phyloP scores from a whole-genome alignment of 2,329 filamentous ascomycete species.

The Trichophyton schoenleinii region DNA sequence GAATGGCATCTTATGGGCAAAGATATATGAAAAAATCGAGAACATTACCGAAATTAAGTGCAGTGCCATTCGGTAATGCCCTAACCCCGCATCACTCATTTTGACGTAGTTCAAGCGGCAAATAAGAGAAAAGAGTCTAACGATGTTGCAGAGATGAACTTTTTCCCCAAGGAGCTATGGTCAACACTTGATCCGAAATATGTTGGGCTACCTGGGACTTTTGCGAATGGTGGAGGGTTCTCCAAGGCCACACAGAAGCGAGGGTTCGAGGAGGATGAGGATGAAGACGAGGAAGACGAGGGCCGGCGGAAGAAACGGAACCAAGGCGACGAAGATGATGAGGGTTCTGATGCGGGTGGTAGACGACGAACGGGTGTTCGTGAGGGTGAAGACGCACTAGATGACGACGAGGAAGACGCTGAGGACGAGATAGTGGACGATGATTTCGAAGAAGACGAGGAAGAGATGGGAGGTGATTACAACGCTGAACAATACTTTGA shows the following conservation, averaged over 20 bases:
- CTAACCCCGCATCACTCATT: background rate
- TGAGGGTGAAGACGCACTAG: constrained; percentile 30
- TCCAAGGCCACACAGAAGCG: constrained; percentile 20
- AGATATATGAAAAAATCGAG: constrained; percentile 46
- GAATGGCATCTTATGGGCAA: constrained; percentile 48
- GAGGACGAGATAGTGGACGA: constrained; percentile 45
- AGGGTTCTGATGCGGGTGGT: constrained; percentile 20
- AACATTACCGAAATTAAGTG: constrained; percentile 42
- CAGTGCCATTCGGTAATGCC: constrained; percentile 42
- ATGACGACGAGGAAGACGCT: constrained; percentile 36
- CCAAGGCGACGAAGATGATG: constrained; percentile 24
- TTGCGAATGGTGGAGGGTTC: constrained; percentile 20
- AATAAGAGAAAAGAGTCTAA: background rate
- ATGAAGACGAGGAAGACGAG: constrained; percentile 16
- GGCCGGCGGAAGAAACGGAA: constrained; percentile 21
- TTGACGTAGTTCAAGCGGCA: too few relatives aligned
- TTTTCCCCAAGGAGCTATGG: constrained; percentile 49
- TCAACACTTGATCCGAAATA: constrained; percentile 38
- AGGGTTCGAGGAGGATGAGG: constrained; percentile 37
- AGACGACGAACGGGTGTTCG: constrained; percentile 26
- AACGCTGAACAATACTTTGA: constrained; percentile 54
- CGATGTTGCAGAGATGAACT: constrained; percentile 37
- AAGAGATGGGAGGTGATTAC: constrained; percentile 48
- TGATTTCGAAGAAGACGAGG: constrained; percentile 49
- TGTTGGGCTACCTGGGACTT: constrained; percentile 23